Evolutionary conservation across 495 filamentous ascomycete species (phyloP), one percentile per base, ranked within the genome.

Genomic region (Trichoderma erinaceum): DNA sequence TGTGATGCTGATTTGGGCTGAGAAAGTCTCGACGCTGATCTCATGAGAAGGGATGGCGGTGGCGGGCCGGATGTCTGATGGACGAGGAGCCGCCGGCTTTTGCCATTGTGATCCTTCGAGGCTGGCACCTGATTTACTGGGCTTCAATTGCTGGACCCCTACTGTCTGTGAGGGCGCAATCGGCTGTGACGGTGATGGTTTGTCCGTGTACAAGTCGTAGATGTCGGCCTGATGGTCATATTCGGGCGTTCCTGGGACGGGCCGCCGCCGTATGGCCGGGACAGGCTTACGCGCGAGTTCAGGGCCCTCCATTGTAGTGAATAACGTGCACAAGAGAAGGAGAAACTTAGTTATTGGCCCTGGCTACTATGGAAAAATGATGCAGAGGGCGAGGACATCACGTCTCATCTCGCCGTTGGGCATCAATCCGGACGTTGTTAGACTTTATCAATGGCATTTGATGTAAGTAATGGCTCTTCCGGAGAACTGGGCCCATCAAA

Each of bases 271-370:
- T 32, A 61, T 25, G 4, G 35, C 35, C 35, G 56, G 56, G 25
- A 61, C 56, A 25, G 56, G 56, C 56, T 61, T 61, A 61, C 56
- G 56, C 56, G 56, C 16, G 56, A 29, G 25, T 32, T 13, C 56
- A 12, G n/a, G 2, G 6, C 56, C 56, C 27, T 23, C 23, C 27
- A 25, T 29, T 61, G 56, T 25, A 23, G 29, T 61, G 25, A 61
- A 4, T 27, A 29, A 4, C 25, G 12, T 23, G 21, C 12, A 16
- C 11, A 61, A 23, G 11, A 23, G 10, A 13, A 13, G 16, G 10
- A 2, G 3, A 18, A 12, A 29, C 7, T 0, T 21, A 32, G 5
- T 25, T 29, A 61, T 35, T 16, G 10, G 27, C 27, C 56, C 16
- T 61, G 56, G 56, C 56, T 29, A 18, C 29, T 16, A 16, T 32